phyloP scores from a whole-genome alignment of 2,329 filamentous ascomycete species.

The Nothophaeocryptopus gaeumannii region DNA sequence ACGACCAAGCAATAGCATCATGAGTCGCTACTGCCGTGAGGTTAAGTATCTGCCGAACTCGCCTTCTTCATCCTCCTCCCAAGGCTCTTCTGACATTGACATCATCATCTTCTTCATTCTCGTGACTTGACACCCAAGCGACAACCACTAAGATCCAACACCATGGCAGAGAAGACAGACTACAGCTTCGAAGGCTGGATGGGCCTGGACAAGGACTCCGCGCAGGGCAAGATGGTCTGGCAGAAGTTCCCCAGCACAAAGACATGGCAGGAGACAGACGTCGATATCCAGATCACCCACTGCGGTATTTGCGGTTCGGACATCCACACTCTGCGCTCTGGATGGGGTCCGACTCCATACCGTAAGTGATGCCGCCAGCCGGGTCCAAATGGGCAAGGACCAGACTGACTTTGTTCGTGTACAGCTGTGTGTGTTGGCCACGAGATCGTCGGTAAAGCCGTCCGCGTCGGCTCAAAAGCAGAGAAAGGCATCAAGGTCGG shows the following conservation, averaged over 20 bases:
- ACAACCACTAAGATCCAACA: no score
- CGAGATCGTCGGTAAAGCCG: conserved; percentile 36
- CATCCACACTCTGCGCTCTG: conserved; percentile 35
- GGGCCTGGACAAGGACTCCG: conserved; percentile 49
- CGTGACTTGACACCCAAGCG: no score
- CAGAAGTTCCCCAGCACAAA: conserved; percentile 41
- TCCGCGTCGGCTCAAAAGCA: conserved; percentile 33
- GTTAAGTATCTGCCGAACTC: no score
- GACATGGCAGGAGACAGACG: conserved; percentile 39
- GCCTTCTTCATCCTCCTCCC: no score
- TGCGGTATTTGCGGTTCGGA: conserved; percentile 38
- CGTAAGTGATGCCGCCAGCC: conserved; percentile 7
- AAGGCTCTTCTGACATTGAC: no score
- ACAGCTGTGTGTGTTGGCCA: conserved; percentile 32
- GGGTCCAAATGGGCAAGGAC: no score
- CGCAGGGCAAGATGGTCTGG: conserved; percentile 56
- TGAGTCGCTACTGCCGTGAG: no score
- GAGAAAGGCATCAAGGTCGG: conserved; percentile 34
- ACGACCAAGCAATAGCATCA: no score
- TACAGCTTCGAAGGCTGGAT: conserved; percentile 59
- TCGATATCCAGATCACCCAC: conserved; percentile 43
- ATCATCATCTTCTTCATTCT: no score
- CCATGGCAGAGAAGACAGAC: conserved; percentile 23
- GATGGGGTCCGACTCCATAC: conserved; percentile 46
- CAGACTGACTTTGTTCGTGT: background rate